Conservation (phyloP, 768 basidiomycete genomes). For the Suillus cothurnatus region DNA sequence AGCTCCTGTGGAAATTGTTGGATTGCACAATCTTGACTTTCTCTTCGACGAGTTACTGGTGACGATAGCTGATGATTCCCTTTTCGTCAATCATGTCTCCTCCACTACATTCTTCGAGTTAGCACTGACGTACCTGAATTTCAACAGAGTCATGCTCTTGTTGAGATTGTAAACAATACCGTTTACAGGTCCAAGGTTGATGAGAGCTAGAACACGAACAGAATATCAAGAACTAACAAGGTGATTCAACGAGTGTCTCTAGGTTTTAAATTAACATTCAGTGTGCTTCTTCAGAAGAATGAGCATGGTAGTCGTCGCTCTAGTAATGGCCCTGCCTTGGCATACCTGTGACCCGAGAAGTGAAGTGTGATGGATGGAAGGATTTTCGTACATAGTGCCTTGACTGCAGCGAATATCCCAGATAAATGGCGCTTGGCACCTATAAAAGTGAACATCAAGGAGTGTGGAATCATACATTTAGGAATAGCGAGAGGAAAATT, state of each 20-base stretch:
- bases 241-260: not conserved
- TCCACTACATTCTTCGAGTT: not conserved
- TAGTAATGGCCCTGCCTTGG: not conserved
- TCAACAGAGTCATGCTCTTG: not conserved
- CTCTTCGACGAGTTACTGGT: conserved; percentile 17
- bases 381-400: too few relatives aligned
- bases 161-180: not conserved
- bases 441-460: too few relatives aligned
- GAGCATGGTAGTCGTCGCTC: not conserved
- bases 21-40: conserved; percentile 3
- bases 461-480: too few relatives aligned
- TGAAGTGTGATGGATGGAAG: not conserved
- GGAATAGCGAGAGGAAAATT: too few relatives aligned
- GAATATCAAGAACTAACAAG: not conserved
- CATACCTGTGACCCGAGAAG: not conserved
- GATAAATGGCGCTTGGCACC: too few relatives aligned
- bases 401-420: too few relatives aligned
- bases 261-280: not conserved
- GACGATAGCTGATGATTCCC: conserved; percentile 2
- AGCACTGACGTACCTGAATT: not conserved
- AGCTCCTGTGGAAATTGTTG: conserved; percentile 15
- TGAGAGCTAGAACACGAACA: not conserved
- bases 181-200: not conserved
- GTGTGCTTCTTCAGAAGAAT: not conserved
- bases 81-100: not conserved